phyloP scores from a whole-genome alignment of 805 yeast genomes.

The Maudiozyma barnettii region DNA sequence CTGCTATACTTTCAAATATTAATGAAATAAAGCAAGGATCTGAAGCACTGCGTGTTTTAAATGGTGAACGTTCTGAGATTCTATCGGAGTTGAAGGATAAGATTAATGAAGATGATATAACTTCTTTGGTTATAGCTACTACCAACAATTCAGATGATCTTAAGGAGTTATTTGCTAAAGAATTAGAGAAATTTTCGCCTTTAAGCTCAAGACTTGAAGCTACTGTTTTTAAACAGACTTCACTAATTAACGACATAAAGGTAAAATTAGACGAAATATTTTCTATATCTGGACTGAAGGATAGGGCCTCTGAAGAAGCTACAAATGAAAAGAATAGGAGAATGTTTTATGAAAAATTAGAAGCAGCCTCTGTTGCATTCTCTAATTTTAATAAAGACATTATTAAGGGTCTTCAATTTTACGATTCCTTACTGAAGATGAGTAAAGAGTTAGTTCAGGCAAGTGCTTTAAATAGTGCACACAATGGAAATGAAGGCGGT shows the following conservation, averaged over 20 bases:
- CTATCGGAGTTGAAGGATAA: slow-evolving; percentile 57
- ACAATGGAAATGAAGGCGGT: neutral
- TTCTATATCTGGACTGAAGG: slow-evolving; percentile 37
- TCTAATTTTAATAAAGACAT: slow-evolving; percentile 48
- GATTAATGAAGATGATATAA: slow-evolving; percentile 76
- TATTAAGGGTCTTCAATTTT: slow-evolving; percentile 54
- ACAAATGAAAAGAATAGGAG: slow-evolving; percentile 27
- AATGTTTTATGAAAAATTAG: slow-evolving; percentile 33
- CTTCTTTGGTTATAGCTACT: slow-evolving; percentile 61
- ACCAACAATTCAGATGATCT: slow-evolving; percentile 46
- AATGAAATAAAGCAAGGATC: slow-evolving; percentile 45
- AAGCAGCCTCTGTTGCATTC: slow-evolving; percentile 50
- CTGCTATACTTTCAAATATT: slow-evolving; percentile 32
- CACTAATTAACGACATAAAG: slow-evolving; percentile 39
- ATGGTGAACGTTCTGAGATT: slow-evolving; percentile 52
- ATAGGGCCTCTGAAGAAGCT: slow-evolving; percentile 32
- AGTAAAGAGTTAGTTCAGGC: slow-evolving; percentile 13
- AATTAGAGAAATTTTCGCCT: slow-evolving; percentile 66
- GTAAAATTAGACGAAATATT: slow-evolving; percentile 38
- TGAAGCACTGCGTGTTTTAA: slow-evolving; percentile 51
- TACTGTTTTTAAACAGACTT: slow-evolving; percentile 56
- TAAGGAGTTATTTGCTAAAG: slow-evolving; percentile 54
- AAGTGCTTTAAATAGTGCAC: neutral
- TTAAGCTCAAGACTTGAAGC: slow-evolving; percentile 57
- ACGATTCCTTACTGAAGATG: slow-evolving; percentile 36